These are phyloP conservation scores for Stemphylium vesicarium DNA, from an alignment of 2,329 filamentous ascomycete species.

Conservation along the genomic window DNA sequence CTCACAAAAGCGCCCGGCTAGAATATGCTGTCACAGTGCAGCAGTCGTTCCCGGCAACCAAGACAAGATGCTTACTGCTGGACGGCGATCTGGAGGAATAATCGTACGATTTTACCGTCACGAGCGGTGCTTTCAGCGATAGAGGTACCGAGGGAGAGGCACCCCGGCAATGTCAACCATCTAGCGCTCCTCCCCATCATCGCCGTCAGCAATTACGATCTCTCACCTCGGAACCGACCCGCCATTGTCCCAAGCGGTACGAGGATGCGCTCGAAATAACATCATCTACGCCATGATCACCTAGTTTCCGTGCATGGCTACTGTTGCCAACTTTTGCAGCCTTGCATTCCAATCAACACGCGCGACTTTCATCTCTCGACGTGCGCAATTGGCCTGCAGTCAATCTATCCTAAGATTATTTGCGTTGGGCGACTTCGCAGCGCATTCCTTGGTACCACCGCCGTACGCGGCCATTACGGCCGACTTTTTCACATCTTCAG, in stretches of 20 bases:
- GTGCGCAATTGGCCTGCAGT: slow-evolving; percentile 1
- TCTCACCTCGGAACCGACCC: slow-evolving; percentile 15
- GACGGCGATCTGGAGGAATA: slow-evolving; percentile 6
- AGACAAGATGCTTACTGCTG: slow-evolving; percentile 7
- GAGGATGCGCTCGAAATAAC: slow-evolving; percentile 18
- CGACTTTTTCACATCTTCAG: slow-evolving; percentile 11
- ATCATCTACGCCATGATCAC: slow-evolving; percentile 6
- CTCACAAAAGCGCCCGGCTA: not conserved
- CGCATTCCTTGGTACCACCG: slow-evolving; percentile 8
- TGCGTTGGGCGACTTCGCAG: slow-evolving; percentile 6
- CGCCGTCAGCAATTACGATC: slow-evolving; percentile 11
- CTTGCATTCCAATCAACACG: not conserved
- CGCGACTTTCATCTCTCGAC: not conserved
- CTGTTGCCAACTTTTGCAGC: slow-evolving; percentile 5
- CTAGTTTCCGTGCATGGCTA: slow-evolving; percentile 4
- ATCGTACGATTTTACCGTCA: slow-evolving; percentile 25
- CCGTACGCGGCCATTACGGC: slow-evolving; percentile 22
- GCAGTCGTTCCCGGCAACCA: slow-evolving; percentile 11
- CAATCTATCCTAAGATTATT: slow-evolving; percentile 4
- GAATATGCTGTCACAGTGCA: slow-evolving; percentile 18
- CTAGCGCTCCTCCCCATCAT: slow-evolving; percentile 2
- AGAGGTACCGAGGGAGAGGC: slow-evolving; percentile 25
- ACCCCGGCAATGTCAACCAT: slow-evolving; percentile 17
- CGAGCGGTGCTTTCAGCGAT: slow-evolving; percentile 21
- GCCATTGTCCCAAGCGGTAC: slow-evolving; percentile 12